Percentiles rank a stretch among this genome's conserved stretches.
Conservation (phyloP, 192 early-diverging fungal species). For the Rhizophagus prolifer region DNA sequence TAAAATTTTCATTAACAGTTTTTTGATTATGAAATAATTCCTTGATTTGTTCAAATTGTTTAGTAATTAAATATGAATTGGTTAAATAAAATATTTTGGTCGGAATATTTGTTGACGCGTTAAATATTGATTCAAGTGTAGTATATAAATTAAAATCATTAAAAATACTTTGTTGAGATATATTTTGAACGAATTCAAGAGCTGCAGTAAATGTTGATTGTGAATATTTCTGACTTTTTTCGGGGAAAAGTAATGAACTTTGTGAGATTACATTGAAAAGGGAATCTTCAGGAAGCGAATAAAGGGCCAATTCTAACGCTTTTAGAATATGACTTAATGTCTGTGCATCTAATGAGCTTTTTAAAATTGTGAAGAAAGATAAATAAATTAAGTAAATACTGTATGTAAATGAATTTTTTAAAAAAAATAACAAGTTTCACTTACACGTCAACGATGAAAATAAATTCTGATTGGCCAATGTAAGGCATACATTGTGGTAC, state of each 20-base stretch:
- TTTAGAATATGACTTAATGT: slow-evolving; percentile 36
- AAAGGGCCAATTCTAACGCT: slow-evolving; percentile 46
- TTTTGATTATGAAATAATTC: not conserved
- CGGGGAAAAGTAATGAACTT: slow-evolving; percentile 36
- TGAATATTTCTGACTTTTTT: slow-evolving; percentile 36
- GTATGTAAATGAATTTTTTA: no score
- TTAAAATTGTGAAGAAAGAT: no score
- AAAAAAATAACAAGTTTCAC: not conserved
- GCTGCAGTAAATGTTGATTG: slow-evolving; percentile 41
- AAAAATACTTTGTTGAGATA: slow-evolving; percentile 19
- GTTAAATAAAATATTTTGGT: not conserved
- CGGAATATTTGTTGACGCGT: not conserved
- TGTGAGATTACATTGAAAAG: slow-evolving; percentile 53
- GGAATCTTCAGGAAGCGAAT: slow-evolving; percentile 43
- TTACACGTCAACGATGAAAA: slow-evolving; percentile 46
- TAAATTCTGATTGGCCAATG: slow-evolving; percentile 30
- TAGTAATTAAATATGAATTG: not conserved
- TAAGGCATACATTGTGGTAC: slow-evolving; percentile 21
- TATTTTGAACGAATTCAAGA: slow-evolving; percentile 24
- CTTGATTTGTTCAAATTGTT: not conserved
- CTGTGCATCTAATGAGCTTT: slow-evolving; percentile 48
- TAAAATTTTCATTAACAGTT: not conserved
- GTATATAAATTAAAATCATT: not conserved
- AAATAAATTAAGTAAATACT: no score
- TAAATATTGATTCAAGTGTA: not conserved